Evolutionary conservation across 306 rosid species (phyloP), one percentile per base, ranked within the genome.

Genomic region (Quercus robur): DNA sequence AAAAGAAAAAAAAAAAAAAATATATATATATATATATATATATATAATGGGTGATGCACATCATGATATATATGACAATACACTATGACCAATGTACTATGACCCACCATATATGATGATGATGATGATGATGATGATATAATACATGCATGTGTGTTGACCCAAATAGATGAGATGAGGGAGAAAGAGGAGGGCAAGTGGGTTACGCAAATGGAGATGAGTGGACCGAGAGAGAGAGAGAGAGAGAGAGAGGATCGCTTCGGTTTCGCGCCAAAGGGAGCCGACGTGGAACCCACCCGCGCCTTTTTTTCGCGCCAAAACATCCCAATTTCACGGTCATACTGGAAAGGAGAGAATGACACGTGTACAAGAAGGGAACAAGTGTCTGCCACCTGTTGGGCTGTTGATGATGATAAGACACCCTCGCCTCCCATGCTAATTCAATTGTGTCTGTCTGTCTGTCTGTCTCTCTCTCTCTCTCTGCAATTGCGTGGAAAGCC

Each of bases 211-310:
- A 19, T 28, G n/a, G 75, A 41, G 66, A 51, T 78, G 71, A 63
- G 75, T 77, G 85, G 89, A 62, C 70, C 61, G 25, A 41, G 41
- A 35, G 31, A 30, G 31, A 31, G 31, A 31, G 33, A 4, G 33
- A 4, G 10, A 6, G 33, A 4, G 46, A 7, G 46, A 8, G 46
- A 21, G 67, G 51, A 12, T 64, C 49, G 78, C 84, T 80, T 79
- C 75, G 1, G 5, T 72, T 89, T 82, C 92, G 84, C 90, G 90
- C 92, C 81, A 86, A 77, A 71, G 54, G 4, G 17, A 58, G 75
- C 83, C 74, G 15, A 69, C 77, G 86, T 85, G 91, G 82, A n/a
- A 17, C 76, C 84, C 81, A 79, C 81, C 73, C 4, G 3, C 21
- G 23, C 59, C 51, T 1, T 2, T 11, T 51, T 82, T 86, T 56